A percentile compares a stretch with the other conserved stretches of the same genome.
Conservation (phyloP, 768 basidiomycete genomes). For the Leccinum fibrillosum region DNA sequence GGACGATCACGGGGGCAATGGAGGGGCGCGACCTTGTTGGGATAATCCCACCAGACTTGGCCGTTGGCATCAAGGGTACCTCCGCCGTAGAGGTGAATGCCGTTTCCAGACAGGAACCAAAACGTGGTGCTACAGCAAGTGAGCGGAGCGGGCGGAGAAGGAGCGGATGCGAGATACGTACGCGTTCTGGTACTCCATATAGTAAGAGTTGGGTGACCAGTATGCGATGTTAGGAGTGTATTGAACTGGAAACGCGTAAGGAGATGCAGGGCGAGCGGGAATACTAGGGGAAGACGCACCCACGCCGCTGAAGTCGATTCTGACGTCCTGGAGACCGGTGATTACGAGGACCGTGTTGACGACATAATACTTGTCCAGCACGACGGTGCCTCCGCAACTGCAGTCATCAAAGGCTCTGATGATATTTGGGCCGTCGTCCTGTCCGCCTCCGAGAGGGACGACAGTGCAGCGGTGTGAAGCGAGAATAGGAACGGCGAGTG, state of each 20-base stretch:
- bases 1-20: background rate
- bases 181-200: slow-evolving; percentile 43
- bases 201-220: slow-evolving; percentile 38
- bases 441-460: slow-evolving; percentile 7
- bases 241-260: slow-evolving; percentile 21
- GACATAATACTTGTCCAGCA: slow-evolving; percentile 33
- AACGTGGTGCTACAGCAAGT: slow-evolving; percentile 32
- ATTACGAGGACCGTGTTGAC: slow-evolving; percentile 40
- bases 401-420: slow-evolving; percentile 28
- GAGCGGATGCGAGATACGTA: slow-evolving; percentile 9
- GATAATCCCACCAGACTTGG: slow-evolving; percentile 39
- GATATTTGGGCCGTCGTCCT: slow-evolving; percentile 30
- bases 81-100: slow-evolving; percentile 40
- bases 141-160: background rate
- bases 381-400: slow-evolving; percentile 25
- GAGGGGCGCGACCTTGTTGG: slow-evolving; percentile 22
- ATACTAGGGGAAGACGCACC: slow-evolving; percentile 18
- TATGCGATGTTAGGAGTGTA: slow-evolving; percentile 39
- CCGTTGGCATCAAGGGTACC: slow-evolving; percentile 45
- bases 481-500: background rate
- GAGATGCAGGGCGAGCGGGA: background rate
- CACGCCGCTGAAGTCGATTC: slow-evolving; percentile 38
- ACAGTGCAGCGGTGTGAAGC: slow-evolving; percentile 22
- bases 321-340: slow-evolving; percentile 35
- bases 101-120: slow-evolving; percentile 38